Percentiles rank a stretch among this genome's conserved stretches.
Conservation (phyloP, 2,329 filamentous ascomycete genomes). For the Aspergillus arachidicola region DNA sequence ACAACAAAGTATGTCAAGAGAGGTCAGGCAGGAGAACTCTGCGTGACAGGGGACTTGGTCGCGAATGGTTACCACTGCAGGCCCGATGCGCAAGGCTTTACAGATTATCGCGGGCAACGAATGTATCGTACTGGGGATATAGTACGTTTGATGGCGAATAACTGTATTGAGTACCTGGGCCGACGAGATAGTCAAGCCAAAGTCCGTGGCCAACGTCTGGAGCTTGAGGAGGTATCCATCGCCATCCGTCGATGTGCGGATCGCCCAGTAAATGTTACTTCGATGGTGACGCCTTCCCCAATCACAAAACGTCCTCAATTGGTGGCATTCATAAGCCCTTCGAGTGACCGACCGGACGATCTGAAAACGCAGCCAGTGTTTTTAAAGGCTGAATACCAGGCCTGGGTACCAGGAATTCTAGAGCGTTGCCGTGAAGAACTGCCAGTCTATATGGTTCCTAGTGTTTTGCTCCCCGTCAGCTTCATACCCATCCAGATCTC, state of each 20-base stretch:
- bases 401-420: conserved; percentile 14
- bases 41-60: conserved; percentile 14
- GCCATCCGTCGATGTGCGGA: conserved; percentile 12
- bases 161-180: conserved; percentile 15
- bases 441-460: conserved; percentile 19
- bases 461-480: background rate
- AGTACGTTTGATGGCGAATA: conserved; percentile 16
- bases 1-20: conserved; percentile 9
- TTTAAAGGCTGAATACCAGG: conserved; percentile 7
- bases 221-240: conserved; percentile 14
- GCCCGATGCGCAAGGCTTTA: conserved; percentile 13
- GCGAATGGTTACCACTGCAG: background rate
- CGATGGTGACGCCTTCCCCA: conserved; percentile 17
- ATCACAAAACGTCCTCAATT: conserved; percentile 19
- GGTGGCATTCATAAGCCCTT: conserved; percentile 15
- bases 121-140: conserved; percentile 19
- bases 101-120: conserved; percentile 3
- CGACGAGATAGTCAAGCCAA: conserved; percentile 13
- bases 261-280: conserved; percentile 16
- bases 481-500: conserved; percentile 17
- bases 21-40: conserved; percentile 17
- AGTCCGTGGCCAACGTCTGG: conserved; percentile 14
- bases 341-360: background rate
- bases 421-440: conserved; percentile 9
- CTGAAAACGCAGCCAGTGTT: background rate